Evolutionary conservation across 73 alveolate genomes (phyloP), one percentile per base, ranked within the genome.

Genomic region (Breviolum minutum): DNA sequence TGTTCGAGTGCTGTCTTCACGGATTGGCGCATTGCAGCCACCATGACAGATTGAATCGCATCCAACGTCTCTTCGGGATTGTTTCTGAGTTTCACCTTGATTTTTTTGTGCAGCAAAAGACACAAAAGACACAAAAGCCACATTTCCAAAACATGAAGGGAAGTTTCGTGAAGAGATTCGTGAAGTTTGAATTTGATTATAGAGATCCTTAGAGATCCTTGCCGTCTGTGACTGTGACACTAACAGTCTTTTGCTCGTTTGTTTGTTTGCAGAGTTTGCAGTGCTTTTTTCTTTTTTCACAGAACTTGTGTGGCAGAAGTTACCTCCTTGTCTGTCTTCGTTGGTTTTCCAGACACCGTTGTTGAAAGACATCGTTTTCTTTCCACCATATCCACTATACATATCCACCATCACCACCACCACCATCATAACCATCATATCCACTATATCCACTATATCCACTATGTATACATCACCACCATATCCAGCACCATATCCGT

Each of bases 81-180:
- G 60, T 60, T 74, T 54, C 95, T 81, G 68, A 87, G 83, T 68
- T 87, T 87, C 95, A 87, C 95, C 95, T 87, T 64, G 64, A 16
- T 2, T n/a, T n/a, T n/a, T n/a, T n/a, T 24, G 27, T 16, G 91
- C 73, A 16, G n/a, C 91, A 22, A 12, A 9, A 30, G 30, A 32
- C 24, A 71, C 32, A 11, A 8, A 11, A 71, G 40, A 20, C 32
- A 71, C 81, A 5, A 30, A 8, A 20, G 81, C n/a, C n/a, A 30
- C 10, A 8, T 8, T 71, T 0, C 1, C 40, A 20, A 17, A 30
- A 20, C 81, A 71, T 71, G 81, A 30, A 20, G 19, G 81, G 81
- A 17, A 20, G 32, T 20, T 71, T n/a, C 32, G 1, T 71, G 81
- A 8, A 20, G 30, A 8, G 29, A 71, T 48, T 17, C 81, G 54